These are phyloP conservation scores for Garcileccinum viscosum DNA, from an alignment of 1,284 basidiomycete species.

Conservation along the genomic window DNA sequence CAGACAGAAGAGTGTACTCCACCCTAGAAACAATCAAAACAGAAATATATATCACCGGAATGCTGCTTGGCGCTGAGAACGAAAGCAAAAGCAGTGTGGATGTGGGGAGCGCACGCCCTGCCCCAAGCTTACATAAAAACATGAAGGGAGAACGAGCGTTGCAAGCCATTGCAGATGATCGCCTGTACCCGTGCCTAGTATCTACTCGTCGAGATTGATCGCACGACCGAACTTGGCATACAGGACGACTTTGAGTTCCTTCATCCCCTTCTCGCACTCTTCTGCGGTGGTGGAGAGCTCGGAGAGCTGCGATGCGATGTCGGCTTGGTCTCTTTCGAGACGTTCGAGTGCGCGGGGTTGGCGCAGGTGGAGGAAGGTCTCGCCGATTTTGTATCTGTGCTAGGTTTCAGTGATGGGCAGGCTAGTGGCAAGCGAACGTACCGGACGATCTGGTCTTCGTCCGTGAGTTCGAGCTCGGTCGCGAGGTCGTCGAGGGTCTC, in stretches of 20 bases:
- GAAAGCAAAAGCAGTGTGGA: no score
- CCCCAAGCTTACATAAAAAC: no score
- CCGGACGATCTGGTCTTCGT: conserved; percentile 83
- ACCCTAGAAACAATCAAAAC: no score
- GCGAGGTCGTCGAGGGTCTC: conserved; percentile 90
- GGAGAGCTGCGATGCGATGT: conserved; percentile 66
- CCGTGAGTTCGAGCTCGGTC: conserved; percentile 88
- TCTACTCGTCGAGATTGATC: conserved; percentile 81
- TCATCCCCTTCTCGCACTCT: conserved; percentile 86
- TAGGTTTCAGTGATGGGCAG: neutral
- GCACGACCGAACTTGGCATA: conserved; percentile 94
- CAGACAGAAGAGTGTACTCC: no score
- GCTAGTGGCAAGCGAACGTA: conserved; percentile 43
- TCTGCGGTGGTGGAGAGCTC: conserved; percentile 63
- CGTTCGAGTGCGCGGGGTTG: conserved; percentile 76
- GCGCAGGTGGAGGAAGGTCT: conserved; percentile 85
- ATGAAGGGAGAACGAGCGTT: no score
- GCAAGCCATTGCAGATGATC: no score
- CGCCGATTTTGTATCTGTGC: conserved; percentile 86
- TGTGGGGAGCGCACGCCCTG: no score
- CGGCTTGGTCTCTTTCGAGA: conserved; percentile 73
- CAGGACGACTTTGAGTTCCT: conserved; percentile 83
- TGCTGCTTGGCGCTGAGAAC: no score
- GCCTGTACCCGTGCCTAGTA: neutral
- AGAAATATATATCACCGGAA: no score